Evolutionary conservation across 495 filamentous ascomycete genomes (phyloP).

Genomic region (Haplographium delicatum): DNA sequence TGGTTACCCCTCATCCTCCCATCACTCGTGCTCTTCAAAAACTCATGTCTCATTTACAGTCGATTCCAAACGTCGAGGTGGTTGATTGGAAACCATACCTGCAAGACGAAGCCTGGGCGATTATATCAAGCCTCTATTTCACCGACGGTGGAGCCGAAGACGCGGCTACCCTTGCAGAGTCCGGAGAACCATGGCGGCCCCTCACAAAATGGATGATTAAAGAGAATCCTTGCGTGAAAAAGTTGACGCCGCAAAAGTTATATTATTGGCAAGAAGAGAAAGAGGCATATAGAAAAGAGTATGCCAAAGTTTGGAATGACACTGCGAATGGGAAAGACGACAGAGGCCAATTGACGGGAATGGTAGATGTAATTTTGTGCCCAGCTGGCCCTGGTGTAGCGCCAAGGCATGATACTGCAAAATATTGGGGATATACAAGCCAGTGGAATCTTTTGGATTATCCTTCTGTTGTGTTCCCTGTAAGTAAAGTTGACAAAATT

Average conservation of each 20-base stretch:
- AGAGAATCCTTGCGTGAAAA: slow-evolving; percentile 41
- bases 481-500: slow-evolving; percentile 38
- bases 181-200: slow-evolving; percentile 50
- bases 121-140: slow-evolving; percentile 48
- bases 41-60: slow-evolving; percentile 32
- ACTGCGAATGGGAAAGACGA: slow-evolving; percentile 7
- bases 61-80: slow-evolving; percentile 35
- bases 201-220: slow-evolving; percentile 53
- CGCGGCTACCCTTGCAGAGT: slow-evolving; percentile 36
- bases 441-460: slow-evolving; percentile 63
- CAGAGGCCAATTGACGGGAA: slow-evolving; percentile 10
- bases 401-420: slow-evolving; percentile 45
- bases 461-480: slow-evolving; percentile 50
- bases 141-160: slow-evolving; percentile 46
- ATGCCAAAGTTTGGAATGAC: slow-evolving; percentile 29
- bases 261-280: slow-evolving; percentile 22
- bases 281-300: slow-evolving; percentile 23
- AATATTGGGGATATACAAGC: slow-evolving; percentile 59
- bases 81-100: slow-evolving; percentile 23
- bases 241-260: slow-evolving; percentile 23
- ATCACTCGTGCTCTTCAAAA: slow-evolving; percentile 40
- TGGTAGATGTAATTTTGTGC: slow-evolving; percentile 55
- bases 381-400: slow-evolving; percentile 53
- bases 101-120: slow-evolving; percentile 38
- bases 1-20: slow-evolving; percentile 53